These are phyloP conservation scores for Heracleum sosnowskyi DNA, from an alignment of 129 eudicot species.

Conservation along the genomic window DNA sequence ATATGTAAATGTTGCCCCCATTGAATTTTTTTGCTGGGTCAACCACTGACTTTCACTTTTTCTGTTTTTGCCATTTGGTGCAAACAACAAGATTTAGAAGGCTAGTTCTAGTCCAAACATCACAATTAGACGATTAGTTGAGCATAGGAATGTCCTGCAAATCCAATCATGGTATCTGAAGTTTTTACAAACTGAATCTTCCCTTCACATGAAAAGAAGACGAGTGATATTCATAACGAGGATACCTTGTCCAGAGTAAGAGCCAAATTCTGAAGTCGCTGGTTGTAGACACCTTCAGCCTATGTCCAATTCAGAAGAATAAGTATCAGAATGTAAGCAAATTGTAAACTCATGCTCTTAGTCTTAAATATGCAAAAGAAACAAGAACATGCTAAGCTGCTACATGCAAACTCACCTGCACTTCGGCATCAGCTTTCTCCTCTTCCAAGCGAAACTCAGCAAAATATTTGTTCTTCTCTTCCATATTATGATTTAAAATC, in stretches of 20 bases:
- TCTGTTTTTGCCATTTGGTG: background rate
- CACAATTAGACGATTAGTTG: background rate
- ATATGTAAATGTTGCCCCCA: background rate
- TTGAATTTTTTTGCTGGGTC: background rate
- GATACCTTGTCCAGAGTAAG: conserved; percentile 92
- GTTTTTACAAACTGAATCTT: background rate
- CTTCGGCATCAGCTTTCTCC: conserved; percentile 84
- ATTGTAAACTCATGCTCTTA: background rate
- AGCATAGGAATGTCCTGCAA: background rate
- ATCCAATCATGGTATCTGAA: background rate
- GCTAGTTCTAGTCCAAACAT: background rate
- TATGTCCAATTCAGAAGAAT: conserved; percentile 20
- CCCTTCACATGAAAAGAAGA: background rate
- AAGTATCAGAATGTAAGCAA: background rate
- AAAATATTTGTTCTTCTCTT: conserved; percentile 79
- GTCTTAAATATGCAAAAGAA: background rate
- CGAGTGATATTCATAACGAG: background rate
- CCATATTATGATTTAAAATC: conserved; percentile 77
- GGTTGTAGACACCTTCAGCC: conserved; percentile 98
- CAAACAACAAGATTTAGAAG: background rate
- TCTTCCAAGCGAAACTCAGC: conserved; percentile 66
- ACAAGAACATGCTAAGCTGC: background rate
- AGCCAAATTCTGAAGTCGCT: conserved; percentile 96
- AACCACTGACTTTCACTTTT: background rate
- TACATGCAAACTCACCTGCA: conserved; percentile 47